A percentile compares a stretch with the other conserved stretches of the same genome.
Evolutionary conservation across 306 rosid species (phyloP).

Genomic region (Vigna trinervia): DNA sequence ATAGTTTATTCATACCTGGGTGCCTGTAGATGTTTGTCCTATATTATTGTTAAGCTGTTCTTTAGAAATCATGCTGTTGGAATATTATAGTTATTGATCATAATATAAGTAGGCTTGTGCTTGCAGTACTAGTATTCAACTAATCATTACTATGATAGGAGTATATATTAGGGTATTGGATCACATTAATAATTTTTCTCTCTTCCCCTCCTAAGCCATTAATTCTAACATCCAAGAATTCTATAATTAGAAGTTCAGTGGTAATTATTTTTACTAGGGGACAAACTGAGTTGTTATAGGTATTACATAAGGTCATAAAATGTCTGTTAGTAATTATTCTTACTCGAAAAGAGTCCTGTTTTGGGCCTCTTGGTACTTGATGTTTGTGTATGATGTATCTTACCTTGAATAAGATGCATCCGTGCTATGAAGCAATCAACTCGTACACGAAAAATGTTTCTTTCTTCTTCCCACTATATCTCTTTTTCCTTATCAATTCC

Average conservation of each 20-base stretch:
- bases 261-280: slow-evolving; percentile 19
- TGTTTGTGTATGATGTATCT: slow-evolving; percentile 38
- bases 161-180: neutral
- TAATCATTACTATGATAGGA: neutral
- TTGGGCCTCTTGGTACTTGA: slow-evolving; percentile 30
- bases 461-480: slow-evolving; percentile 93
- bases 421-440: slow-evolving; percentile 90
- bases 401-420: slow-evolving; percentile 99
- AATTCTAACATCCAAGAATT: neutral
- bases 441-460: slow-evolving; percentile 82
- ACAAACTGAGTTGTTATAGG: slow-evolving; percentile 30
- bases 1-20: slow-evolving; percentile 6
- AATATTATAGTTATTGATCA: slow-evolving; percentile 28
- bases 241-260: slow-evolving; percentile 19
- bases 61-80: slow-evolving; percentile 6
- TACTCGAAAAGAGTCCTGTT: neutral
- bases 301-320: slow-evolving; percentile 18
- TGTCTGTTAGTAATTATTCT: slow-evolving; percentile 19
- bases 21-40: slow-evolving; percentile 13
- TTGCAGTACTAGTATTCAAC: slow-evolving; percentile 27
- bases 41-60: slow-evolving; percentile 2
- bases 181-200: slow-evolving; percentile 1
- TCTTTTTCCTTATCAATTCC: slow-evolving; percentile 60
- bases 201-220: slow-evolving; percentile 22
- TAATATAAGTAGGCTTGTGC: slow-evolving; percentile 3